phyloP scores from a whole-genome alignment of 2,329 filamentous ascomycete species.

The Penicillium sp. region DNA sequence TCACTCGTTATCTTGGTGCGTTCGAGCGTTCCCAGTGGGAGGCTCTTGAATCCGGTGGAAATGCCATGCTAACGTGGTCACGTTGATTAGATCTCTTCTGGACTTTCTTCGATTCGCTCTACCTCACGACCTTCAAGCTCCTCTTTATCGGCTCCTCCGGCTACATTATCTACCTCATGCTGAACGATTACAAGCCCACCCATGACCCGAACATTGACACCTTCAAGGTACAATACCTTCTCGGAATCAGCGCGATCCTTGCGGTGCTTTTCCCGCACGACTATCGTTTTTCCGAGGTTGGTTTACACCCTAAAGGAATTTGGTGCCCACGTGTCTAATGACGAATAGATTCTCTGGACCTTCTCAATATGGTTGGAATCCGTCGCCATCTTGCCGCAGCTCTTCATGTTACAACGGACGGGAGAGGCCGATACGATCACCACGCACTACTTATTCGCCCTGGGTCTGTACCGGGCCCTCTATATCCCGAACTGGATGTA shows the following conservation, averaged over 20 bases:
- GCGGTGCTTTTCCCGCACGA: constrained; percentile 82
- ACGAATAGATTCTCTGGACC: constrained; percentile 79
- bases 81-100: constrained; percentile 69
- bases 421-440: constrained; percentile 99
- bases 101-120: constrained; percentile 75
- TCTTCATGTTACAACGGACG: constrained; percentile 97
- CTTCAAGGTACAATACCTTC: constrained; percentile 92
- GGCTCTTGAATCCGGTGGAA: not conserved
- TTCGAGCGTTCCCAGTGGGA: not conserved
- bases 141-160: constrained; percentile 86
- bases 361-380: constrained; percentile 98
- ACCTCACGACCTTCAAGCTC: constrained; percentile 95
- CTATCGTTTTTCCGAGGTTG: constrained; percentile 71
- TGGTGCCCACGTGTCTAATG: constrained; percentile 1
- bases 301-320: constrained; percentile 1
- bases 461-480: constrained; percentile 85
- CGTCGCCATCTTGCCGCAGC: constrained; percentile 92
- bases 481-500: constrained; percentile 99
- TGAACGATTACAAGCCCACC: constrained; percentile 94
- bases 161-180: constrained; percentile 98
- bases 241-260: constrained; percentile 75
- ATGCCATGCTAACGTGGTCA: not conserved
- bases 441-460: constrained; percentile 92
- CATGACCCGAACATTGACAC: constrained; percentile 97
- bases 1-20: constrained; percentile 85